A percentile compares a stretch with the other conserved stretches of the same genome.
Conservation (phyloP, 768 basidiomycete genomes). For the Psilocybe tampanensis region DNA sequence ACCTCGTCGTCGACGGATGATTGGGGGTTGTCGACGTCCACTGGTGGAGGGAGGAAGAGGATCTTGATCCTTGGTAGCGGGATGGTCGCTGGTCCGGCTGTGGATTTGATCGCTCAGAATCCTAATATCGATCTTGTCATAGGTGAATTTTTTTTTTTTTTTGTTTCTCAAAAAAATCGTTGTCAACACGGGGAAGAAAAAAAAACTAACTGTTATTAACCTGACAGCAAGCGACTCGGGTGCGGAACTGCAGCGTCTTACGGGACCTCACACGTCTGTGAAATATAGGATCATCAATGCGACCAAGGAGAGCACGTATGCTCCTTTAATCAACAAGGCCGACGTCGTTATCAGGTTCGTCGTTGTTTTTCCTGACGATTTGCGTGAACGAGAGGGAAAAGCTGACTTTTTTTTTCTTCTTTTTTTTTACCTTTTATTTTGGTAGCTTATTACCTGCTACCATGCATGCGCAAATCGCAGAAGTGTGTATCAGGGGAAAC, state of each 20-base stretch:
- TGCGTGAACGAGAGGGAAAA: not conserved
- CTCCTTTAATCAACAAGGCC: constrained; percentile 54
- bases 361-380: not conserved
- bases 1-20: too few species aligned
- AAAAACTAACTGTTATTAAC: too few species aligned
- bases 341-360: constrained; percentile 87
- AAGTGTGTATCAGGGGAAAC: constrained; percentile 64
- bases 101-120: constrained; percentile 68
- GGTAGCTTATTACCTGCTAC: constrained; percentile 77
- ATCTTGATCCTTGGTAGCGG: constrained; percentile 88
- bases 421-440: not conserved
- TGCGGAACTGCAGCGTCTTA: constrained; percentile 55
- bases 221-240: constrained; percentile 74
- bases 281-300: constrained; percentile 64
- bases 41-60: constrained; percentile 48
- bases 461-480: constrained; percentile 72
- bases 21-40: not conserved
- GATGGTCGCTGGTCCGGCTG: constrained; percentile 93
- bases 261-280: constrained; percentile 50
- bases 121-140: constrained; percentile 71
- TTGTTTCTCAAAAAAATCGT: not conserved
- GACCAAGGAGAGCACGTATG: constrained; percentile 44
- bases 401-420: not conserved
- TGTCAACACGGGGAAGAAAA: too few species aligned
- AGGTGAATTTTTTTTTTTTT: constrained; percentile 51